Percentiles rank a stretch among this genome's conserved stretches.
Conservation (phyloP, 495 filamentous ascomycete species). For the Bombardia bombarda region DNA sequence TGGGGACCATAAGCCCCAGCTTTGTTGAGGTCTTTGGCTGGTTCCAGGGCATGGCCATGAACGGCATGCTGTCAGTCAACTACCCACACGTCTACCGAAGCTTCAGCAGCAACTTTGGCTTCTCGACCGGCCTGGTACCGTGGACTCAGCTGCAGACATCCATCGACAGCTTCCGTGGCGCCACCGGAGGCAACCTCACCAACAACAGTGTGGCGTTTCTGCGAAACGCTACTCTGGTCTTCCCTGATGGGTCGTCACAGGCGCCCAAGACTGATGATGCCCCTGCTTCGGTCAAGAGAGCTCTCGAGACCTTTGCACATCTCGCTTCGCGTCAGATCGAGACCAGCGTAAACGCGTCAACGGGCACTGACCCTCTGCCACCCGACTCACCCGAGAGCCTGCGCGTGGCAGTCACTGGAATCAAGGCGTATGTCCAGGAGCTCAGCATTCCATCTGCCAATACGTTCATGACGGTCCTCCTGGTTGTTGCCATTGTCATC, state of each 20-base stretch:
- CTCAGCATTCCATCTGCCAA: slow-evolving; percentile 78
- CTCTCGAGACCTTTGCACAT: slow-evolving; percentile 37
- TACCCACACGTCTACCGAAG: slow-evolving; percentile 81
- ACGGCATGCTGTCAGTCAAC: slow-evolving; percentile 87
- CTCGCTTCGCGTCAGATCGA: slow-evolving; percentile 44
- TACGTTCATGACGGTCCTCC: slow-evolving; percentile 91
- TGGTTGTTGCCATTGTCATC: slow-evolving; percentile 82
- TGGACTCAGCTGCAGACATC: slow-evolving; percentile 72
- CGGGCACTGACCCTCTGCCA: slow-evolving; percentile 9
- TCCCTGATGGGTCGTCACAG: slow-evolving; percentile 40
- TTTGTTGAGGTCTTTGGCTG: slow-evolving; percentile 82
- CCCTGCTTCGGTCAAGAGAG: slow-evolving; percentile 55
- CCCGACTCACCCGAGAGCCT: slow-evolving; percentile 23
- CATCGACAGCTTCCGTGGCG: slow-evolving; percentile 76
- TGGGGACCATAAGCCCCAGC: slow-evolving; percentile 65
- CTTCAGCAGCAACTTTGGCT: slow-evolving; percentile 88
- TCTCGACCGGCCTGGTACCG: slow-evolving; percentile 76
- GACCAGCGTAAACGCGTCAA: slow-evolving; percentile 40
- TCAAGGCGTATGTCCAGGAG: slow-evolving; percentile 69
- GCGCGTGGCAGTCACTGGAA: slow-evolving; percentile 49
- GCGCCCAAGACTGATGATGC: slow-evolving; percentile 28
- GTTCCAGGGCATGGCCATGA: slow-evolving; percentile 91
- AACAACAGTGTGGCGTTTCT: slow-evolving; percentile 69
- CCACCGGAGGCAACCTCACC: slow-evolving; percentile 82
- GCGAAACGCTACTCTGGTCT: slow-evolving; percentile 62